Percentiles rank a stretch among this genome's conserved stretches.
These are phyloP conservation scores for Debaryomyces prosopidis DNA, from an alignment of 805 yeast genomes.

Conservation along the genomic window DNA sequence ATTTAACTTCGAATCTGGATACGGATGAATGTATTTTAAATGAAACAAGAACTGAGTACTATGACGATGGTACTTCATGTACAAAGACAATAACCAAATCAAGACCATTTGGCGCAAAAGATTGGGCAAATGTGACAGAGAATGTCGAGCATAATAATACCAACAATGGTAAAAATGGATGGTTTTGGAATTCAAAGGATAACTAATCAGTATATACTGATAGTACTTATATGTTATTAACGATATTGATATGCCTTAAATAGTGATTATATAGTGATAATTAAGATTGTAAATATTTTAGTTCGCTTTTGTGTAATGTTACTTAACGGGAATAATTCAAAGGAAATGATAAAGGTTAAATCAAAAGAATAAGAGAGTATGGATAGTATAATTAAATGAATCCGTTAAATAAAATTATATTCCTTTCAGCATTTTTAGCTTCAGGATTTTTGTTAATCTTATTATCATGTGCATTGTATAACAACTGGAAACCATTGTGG, in stretches of 20 bases:
- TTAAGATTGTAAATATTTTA: neutral
- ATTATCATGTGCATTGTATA: slow-evolving; percentile 46
- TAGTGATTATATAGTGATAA: neutral
- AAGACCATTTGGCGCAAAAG: slow-evolving; percentile 33
- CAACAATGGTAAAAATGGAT: slow-evolving; percentile 14
- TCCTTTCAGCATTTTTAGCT: slow-evolving; percentile 46
- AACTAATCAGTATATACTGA: neutral
- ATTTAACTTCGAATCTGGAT: slow-evolving; percentile 25
- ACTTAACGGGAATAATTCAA: too few species aligned
- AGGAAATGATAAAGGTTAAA: too few species aligned
- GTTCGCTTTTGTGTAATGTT: neutral
- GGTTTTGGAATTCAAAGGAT: slow-evolving; percentile 23
- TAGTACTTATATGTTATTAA: neutral
- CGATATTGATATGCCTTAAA: neutral
- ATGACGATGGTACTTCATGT: slow-evolving; percentile 36
- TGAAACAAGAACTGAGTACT: slow-evolving; percentile 34
- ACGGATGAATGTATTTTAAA: slow-evolving; percentile 28
- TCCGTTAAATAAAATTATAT: slow-evolving; percentile 47
- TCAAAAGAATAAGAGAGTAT: too few species aligned
- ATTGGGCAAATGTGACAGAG: slow-evolving; percentile 35
- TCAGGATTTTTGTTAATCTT: slow-evolving; percentile 44
- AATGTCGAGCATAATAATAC: slow-evolving; percentile 12
- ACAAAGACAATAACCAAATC: slow-evolving; percentile 30
- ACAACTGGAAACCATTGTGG: slow-evolving; percentile 43
- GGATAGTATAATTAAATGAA: slow-evolving; percentile 25